Conservation (phyloP, 2,329 filamentous ascomycete genomes). For the Botrytis paeoniae region DNA sequence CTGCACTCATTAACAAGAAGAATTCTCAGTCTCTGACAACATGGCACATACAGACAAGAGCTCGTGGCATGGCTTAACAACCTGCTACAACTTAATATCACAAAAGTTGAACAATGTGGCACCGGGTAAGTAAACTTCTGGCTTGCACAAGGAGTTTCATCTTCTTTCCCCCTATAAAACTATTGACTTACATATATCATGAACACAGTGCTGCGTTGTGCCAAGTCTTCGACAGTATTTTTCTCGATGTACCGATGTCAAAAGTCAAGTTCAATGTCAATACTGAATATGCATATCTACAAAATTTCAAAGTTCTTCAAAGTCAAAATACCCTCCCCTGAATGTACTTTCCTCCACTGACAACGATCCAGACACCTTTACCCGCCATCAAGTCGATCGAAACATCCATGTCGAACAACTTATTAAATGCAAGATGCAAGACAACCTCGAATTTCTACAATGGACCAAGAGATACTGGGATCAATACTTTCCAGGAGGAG, state of each 20-base stretch:
- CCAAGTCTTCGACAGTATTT: conserved; percentile 98
- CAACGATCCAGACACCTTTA: conserved; percentile 65
- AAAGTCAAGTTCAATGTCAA: conserved; percentile 98
- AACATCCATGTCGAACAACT: conserved; percentile 84
- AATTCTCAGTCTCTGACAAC: conserved; percentile 23
- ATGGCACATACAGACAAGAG: conserved; percentile 69
- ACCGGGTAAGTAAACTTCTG: conserved; percentile 68
- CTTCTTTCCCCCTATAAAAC: conserved; percentile 29
- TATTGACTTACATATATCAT: conserved; percentile 16
- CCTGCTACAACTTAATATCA: conserved; percentile 96
- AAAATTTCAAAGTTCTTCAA: conserved; percentile 98
- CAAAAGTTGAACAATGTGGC: conserved; percentile 98
- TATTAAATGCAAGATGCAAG: conserved; percentile 99
- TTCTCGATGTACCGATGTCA: conserved; percentile 89
- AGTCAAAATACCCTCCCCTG: conserved; percentile 51
- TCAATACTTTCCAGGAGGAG: conserved; percentile 93
- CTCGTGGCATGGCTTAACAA: conserved; percentile 95
- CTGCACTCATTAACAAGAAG: conserved; percentile 19
- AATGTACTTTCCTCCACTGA: conserved; percentile 18
- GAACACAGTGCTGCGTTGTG: conserved; percentile 79
- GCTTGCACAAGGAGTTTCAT: conserved; percentile 35
- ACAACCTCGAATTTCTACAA: conserved; percentile 98
- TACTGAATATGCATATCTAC: conserved; percentile 93
- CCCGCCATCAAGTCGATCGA: conserved; percentile 83
- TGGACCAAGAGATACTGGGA: conserved; percentile 98